Conservation (phyloP, 2,329 filamentous ascomycete species). For the Cladophialophora bantiana region DNA sequence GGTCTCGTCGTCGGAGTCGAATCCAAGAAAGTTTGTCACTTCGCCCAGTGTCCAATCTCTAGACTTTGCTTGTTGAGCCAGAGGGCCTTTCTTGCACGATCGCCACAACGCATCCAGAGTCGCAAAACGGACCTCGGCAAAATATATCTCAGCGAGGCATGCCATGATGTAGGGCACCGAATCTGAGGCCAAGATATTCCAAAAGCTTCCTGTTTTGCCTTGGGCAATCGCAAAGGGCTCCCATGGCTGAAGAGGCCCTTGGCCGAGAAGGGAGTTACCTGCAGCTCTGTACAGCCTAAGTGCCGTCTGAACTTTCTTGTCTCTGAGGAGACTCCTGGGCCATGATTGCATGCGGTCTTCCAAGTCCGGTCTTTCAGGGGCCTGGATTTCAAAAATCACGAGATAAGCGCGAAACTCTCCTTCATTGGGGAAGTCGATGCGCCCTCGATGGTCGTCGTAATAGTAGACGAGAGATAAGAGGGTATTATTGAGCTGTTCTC, state of each 20-base stretch:
- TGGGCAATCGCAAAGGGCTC: constrained; percentile 62
- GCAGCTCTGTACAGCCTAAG: constrained; percentile 64
- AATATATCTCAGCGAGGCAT: constrained; percentile 69
- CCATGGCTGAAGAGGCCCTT: constrained; percentile 59
- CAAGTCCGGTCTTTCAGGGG: constrained; percentile 58
- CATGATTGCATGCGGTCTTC: constrained; percentile 66
- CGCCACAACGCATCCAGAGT: constrained; percentile 63
- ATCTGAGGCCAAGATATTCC: constrained; percentile 61
- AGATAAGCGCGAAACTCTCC: constrained; percentile 70
- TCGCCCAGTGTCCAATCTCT: constrained; percentile 65
- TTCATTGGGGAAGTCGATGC: constrained; percentile 62
- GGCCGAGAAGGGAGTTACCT: constrained; percentile 59
- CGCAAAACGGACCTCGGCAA: constrained; percentile 64
- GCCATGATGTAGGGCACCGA: constrained; percentile 68
- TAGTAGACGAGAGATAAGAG: constrained; percentile 67
- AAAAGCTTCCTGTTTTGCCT: constrained; percentile 66
- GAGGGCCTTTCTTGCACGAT: constrained; percentile 57
- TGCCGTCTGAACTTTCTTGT: constrained; percentile 63
- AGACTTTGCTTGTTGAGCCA: constrained; percentile 57
- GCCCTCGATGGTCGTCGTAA: constrained; percentile 62
- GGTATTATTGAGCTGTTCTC: constrained; percentile 69
- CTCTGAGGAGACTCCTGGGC: constrained; percentile 57
- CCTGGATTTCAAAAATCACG: constrained; percentile 63
- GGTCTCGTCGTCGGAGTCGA: constrained; percentile 63
- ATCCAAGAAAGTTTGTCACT: constrained; percentile 60